Evolutionary conservation across 805 yeast genomes (phyloP), one percentile per base, ranked within the genome.

Genomic region (Cyberlindnera xishuangbannaensis): DNA sequence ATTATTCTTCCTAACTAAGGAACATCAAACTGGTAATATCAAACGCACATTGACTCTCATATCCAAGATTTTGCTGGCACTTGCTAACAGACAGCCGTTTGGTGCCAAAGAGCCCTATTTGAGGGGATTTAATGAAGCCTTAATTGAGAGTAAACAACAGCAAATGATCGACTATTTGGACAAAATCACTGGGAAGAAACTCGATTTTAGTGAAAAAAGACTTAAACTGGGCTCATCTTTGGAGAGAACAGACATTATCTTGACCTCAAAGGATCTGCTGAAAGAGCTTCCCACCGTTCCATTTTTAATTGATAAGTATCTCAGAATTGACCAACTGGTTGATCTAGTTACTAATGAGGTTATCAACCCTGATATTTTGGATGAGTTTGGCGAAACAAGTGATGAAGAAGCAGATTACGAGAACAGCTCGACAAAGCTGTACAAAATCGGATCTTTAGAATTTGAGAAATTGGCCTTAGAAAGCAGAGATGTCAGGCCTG

Each of bases 41-140:
- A 88, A 86, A 43, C 67, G 95, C 39, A 82, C 95, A 0, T 58
- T 90, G 28, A 86, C 95, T 0, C 58, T 88, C 15, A 65, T 88
- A 5, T 86, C 97, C 8, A 90, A 90, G 52, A 68, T 80, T 6
- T 53, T 90, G 21, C 69, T 88, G 56, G 82, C 83, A 18, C 69
- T 90, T 39, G 85, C 95, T 3, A 90, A 82, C 44, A 60, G 95
- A 29, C 74, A 79, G 15, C 58, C 59, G 30, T 86, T 92, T 56
- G 81, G 84, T 7, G 76, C 78, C 29, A 90, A 88, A 50, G 97
- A 90, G 50, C 86, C 92, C 0, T 85, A 80, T 65, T 63, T 90
- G 58, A 64, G 71, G 14, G 64, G 61, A 21, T 69, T 90, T 75
- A 90, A 92, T 55, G 50, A 50, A 1, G 44, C 35, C 3, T 87